Conservation (phyloP, 495 filamentous ascomycete genomes). For the Aspergillus kassunensis region DNA sequence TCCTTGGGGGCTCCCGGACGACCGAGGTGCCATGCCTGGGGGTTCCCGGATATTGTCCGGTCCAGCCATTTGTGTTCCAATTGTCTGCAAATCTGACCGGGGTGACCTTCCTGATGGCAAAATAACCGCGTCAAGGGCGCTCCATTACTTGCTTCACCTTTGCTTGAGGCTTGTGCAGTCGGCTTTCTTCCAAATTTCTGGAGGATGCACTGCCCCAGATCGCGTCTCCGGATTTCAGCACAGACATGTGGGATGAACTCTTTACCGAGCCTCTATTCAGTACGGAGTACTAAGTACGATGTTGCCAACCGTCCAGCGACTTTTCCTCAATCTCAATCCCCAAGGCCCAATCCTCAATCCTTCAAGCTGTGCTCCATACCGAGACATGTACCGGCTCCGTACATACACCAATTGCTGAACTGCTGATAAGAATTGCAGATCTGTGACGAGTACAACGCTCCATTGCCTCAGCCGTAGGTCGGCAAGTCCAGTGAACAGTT, state of each 20-base stretch:
- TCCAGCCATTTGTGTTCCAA: no score
- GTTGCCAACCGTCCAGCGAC: no score
- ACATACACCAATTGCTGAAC: no score
- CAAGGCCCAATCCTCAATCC: no score
- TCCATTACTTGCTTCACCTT: neutral
- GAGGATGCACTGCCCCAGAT: neutral
- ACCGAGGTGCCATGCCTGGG: no score
- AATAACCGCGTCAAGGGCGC: slow-evolving; percentile 6
- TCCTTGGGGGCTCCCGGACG: neutral
- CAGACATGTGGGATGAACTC: neutral
- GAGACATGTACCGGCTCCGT: no score
- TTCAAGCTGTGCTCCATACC: no score
- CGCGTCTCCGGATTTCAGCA: slow-evolving; percentile 1
- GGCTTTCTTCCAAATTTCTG: neutral
- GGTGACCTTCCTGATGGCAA: neutral
- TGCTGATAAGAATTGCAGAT: neutral
- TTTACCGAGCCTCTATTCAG: no score
- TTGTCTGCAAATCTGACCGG: no score
- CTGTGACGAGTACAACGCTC: neutral
- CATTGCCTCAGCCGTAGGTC: neutral
- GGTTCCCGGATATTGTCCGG: neutral
- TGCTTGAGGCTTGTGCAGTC: neutral
- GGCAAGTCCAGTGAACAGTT: neutral
- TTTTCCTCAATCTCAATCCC: no score
- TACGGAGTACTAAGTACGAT: no score